A percentile compares a stretch with the other conserved stretches of the same genome.
Evolutionary conservation across 192 early-diverging fungal species (phyloP).

Genomic region (Coemansia sp.): DNA sequence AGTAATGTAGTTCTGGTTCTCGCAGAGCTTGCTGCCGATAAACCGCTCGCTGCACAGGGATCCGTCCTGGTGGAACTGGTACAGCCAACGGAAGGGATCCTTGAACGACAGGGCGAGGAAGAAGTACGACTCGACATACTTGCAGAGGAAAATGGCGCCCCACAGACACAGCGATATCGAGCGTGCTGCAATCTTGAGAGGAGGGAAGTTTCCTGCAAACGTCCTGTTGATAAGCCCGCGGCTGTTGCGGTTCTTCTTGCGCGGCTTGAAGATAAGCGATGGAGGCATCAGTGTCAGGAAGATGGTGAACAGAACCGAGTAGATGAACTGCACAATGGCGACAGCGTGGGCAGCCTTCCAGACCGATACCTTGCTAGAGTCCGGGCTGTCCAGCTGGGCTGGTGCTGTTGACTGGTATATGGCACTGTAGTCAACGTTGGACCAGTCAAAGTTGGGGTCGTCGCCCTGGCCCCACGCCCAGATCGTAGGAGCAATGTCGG

Average conservation of each 20-base stretch:
- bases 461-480: constrained; percentile 55
- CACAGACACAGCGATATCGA: constrained; percentile 70
- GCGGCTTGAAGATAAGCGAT: constrained; percentile 60
- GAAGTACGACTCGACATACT: constrained; percentile 79
- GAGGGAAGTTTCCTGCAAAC: constrained; percentile 76
- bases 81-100: constrained; percentile 64
- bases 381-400: constrained; percentile 23
- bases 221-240: constrained; percentile 59
- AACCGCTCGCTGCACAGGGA: constrained; percentile 63
- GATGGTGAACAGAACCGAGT: constrained; percentile 65
- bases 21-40: constrained; percentile 59
- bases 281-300: constrained; percentile 69
- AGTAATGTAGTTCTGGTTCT: constrained; percentile 66
- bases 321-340: constrained; percentile 65
- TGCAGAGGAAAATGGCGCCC: constrained; percentile 70
- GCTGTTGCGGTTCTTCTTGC: constrained; percentile 57
- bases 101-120: constrained; percentile 80
- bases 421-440: constrained; percentile 25
- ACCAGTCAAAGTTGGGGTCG: constrained; percentile 51
- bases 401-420: constrained; percentile 40
- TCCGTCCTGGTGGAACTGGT: constrained; percentile 57
- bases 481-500: constrained; percentile 65
- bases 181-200: constrained; percentile 64
- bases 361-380: constrained; percentile 16
- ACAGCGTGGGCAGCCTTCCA: constrained; percentile 60